Base-by-base conservation (phyloP, 2,329 filamentous ascomycete genomes). In the Arthroderma sp. region DNA sequence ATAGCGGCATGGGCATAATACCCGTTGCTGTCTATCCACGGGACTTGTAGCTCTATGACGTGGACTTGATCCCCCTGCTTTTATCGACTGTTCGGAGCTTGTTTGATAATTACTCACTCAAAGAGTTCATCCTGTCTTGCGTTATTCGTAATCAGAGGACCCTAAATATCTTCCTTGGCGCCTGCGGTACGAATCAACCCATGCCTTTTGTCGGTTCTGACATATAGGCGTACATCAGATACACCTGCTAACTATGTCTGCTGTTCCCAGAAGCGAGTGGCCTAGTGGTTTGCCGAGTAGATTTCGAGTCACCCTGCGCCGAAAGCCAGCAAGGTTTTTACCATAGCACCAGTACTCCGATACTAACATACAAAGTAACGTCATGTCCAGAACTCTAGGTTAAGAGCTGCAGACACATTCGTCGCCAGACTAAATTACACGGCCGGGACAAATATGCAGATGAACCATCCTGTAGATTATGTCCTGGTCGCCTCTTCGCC, bases 111-210 rank as follows among this genome's bases (percentile, higher is more conserved):
- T 77, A 79, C 60, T 68, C 74, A 15, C 64, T 74, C 31, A 67
- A 81, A 51, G 65, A 77, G 47, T 79, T 83, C 49, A 69, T 86
- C 57, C 79, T 85, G 60, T 77, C 81, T 2, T 79, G 80, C 13
- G 81, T 82, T 0, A 74, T 85, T 56, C 78, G 83, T 57, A 85
- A 85, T 59, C 73, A 77, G 57, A 72, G 82, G 55, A 86, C 82
- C 0, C 84, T 84, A 67, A 74, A 79, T 62, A 71, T 74, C 25
- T 85, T 86, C 64, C 66, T 77, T 62, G 70, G 76, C 58, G 77
- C 77, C 57, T 85, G 82, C 68, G 70, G 82, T 85, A 70, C 66
- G 81, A 66, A 38, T 41, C 51, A 13, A 47, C 56, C 25, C 17
- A 47, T 23, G 55, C n/a, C 28, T 38, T 21, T 11, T 17, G 21